Evolutionary conservation across 2,329 filamentous ascomycete genomes (phyloP).

Genomic region (Teratosphaeria destructans): DNA sequence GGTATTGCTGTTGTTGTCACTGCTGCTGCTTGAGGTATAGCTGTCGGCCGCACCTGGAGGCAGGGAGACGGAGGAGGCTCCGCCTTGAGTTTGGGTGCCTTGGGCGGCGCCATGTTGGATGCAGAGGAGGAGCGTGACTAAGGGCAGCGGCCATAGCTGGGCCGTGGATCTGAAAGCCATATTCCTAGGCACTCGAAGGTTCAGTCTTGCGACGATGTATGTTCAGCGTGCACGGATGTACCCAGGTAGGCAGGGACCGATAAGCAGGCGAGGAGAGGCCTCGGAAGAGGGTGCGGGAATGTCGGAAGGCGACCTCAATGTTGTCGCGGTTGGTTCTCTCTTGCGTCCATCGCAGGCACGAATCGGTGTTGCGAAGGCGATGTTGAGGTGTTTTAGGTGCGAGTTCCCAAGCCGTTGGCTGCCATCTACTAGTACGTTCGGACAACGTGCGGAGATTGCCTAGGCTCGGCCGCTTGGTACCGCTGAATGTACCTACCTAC

Average conservation of each 20-base stretch:
- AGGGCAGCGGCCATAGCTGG: not conserved
- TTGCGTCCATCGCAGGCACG: not conserved
- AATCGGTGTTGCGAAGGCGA: not conserved
- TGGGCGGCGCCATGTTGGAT: not conserved
- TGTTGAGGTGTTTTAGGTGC: not conserved
- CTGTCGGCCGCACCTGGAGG: not conserved
- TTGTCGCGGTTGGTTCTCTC: not conserved
- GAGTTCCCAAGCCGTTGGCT: not conserved
- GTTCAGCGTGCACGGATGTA: not conserved
- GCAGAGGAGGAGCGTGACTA: not conserved
- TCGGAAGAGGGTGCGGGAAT: not conserved
- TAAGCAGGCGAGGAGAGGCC: not conserved
- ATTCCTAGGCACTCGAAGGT: not conserved
- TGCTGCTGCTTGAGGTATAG: not conserved
- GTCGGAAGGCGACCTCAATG: not conserved
- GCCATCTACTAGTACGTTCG: not conserved
- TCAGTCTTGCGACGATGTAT: not conserved
- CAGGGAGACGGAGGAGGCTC: not conserved
- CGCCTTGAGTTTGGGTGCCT: not conserved
- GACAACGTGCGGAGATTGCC: not conserved
- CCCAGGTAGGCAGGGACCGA: not conserved
- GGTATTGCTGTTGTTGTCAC: not conserved
- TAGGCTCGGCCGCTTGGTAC: not conserved
- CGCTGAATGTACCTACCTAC: too few species aligned
- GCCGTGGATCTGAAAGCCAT: not conserved